phyloP scores from a whole-genome alignment of 2,329 filamentous ascomycete genomes.

The Colletotrichum euphorbiae region DNA sequence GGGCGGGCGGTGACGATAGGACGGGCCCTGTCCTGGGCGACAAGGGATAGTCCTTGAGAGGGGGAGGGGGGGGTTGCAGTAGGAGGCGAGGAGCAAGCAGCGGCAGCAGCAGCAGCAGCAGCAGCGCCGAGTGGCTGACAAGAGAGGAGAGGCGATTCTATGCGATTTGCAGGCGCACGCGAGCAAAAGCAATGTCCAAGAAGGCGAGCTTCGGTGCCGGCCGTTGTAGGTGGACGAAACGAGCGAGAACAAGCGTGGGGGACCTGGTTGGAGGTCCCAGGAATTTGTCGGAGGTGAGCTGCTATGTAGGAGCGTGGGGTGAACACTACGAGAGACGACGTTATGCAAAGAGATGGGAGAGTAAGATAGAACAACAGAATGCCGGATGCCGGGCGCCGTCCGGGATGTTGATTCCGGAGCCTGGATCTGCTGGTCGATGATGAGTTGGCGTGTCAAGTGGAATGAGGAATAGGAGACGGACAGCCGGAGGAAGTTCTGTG shows the following conservation, averaged over 20 bases:
- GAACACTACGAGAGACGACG: conserved; percentile 12
- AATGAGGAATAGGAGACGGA: background rate
- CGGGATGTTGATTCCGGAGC: background rate
- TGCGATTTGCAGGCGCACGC: conserved; percentile 28
- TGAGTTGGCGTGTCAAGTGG: conserved; percentile 11
- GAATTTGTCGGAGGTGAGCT: conserved; percentile 27
- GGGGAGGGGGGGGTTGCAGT: conserved; percentile 16
- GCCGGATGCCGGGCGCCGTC: background rate
- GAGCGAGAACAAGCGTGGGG: conserved; percentile 27
- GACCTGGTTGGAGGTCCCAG: conserved; percentile 27
- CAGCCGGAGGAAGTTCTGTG: conserved; percentile 1
- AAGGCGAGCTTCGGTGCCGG: conserved; percentile 21
- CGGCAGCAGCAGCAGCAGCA: background rate
- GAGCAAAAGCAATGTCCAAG: conserved; percentile 28
- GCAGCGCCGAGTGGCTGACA: conserved; percentile 31
- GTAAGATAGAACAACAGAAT: background rate
- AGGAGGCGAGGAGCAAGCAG: too few species aligned
- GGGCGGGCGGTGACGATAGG: conserved; percentile 39
- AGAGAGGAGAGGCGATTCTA: conserved; percentile 1
- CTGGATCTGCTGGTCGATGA: background rate
- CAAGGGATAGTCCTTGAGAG: conserved; percentile 32
- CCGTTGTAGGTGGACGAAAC: conserved; percentile 21
- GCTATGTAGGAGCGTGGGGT: conserved; percentile 19
- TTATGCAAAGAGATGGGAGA: background rate
- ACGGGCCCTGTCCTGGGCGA: conserved; percentile 28